These are phyloP conservation scores for Sphaerulina populicola DNA, from an alignment of 2,329 filamentous ascomycete species.

Conservation along the genomic window DNA sequence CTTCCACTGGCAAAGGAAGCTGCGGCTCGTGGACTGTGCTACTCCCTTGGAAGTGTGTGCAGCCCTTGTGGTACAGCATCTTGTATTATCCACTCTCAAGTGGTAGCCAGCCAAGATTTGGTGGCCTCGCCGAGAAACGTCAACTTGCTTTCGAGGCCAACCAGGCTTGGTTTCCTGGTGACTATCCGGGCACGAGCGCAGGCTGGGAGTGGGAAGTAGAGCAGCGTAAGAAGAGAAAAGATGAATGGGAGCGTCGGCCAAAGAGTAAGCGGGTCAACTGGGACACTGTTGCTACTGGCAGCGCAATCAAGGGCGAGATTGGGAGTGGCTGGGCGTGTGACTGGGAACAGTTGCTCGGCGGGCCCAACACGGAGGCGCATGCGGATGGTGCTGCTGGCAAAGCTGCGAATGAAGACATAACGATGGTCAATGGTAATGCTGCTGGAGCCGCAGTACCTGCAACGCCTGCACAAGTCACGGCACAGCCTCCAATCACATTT, in stretches of 20 bases:
- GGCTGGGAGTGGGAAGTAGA: slow-evolving; percentile 70
- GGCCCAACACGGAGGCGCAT: neutral
- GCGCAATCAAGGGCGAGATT: slow-evolving; percentile 68
- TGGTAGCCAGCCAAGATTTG: slow-evolving; percentile 73
- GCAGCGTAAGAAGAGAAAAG: slow-evolving; percentile 52
- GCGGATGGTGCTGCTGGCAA: neutral
- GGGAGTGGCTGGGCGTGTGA: slow-evolving; percentile 77
- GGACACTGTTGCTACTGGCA: slow-evolving; percentile 64
- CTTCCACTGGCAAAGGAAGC: slow-evolving; percentile 31
- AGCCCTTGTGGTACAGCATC: slow-evolving; percentile 75
- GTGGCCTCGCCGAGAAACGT: slow-evolving; percentile 67
- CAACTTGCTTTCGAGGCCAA: slow-evolving; percentile 76
- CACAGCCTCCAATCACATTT: slow-evolving; percentile 2
- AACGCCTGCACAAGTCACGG: neutral
- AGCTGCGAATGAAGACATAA: neutral
- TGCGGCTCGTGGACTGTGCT: slow-evolving; percentile 75
- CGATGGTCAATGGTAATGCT: neutral
- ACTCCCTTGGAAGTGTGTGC: slow-evolving; percentile 82
- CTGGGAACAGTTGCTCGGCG: slow-evolving; percentile 59
- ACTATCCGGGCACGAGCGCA: slow-evolving; percentile 69
- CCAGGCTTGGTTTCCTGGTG: slow-evolving; percentile 74
- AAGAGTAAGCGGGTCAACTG: slow-evolving; percentile 74
- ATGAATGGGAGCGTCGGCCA: slow-evolving; percentile 66
- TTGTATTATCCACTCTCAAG: slow-evolving; percentile 73
- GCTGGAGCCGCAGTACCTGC: neutral